Base-by-base conservation (phyloP, 495 filamentous ascomycete species). In the Choiromyces venosus region DNA sequence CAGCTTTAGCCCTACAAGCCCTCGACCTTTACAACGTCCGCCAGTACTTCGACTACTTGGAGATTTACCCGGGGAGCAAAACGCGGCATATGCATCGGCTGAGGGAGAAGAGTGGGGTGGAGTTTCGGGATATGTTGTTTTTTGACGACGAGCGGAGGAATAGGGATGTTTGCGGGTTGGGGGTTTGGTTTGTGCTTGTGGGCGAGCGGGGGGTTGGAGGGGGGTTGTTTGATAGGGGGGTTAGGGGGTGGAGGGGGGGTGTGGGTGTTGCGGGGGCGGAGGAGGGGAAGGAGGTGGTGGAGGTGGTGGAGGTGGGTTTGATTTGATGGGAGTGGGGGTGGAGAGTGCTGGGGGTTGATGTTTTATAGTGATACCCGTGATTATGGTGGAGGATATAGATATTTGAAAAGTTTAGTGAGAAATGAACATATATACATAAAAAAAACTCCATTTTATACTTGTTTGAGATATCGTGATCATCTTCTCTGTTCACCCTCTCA, bases 91-190 rank as follows among this genome's bases (percentile, higher is more conserved):
- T 99, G 75, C 83, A 88, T 76, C 83, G 85, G 18, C 84, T 99
- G 69, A 85, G 90, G 3, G 87, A 90, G 82, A 83, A 87, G 35
- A 92, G 89, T 36, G 88, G 89, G 66, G 80, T 92, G 25, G 83
- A 83, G 66, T 96, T 89, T 79, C 86, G 88, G 64, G 92, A 97
- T 65, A 97, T 97, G 92, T 80, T 99, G 73, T 99, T 99, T 78
- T 99, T 97, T 79, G 94, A 99, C 77, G 94, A 99, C 75, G 94
- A 99, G 87, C 83, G 86, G 65, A 84, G 94, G 73, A 99, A 99
- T 82, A 83, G 86, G 46, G 92, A 96, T 82, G 94, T 97, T 0
- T 89, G 85, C 68, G 83, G 86, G 73, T 75, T 97, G 68, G 93
- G 93, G 1, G 91, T 97, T 37, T 90, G 89, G 9, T 96, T 96